Percentiles rank a stretch among this genome's conserved stretches.
These are phyloP conservation scores for Cryoendolithus antarcticus DNA, from an alignment of 2,329 filamentous ascomycete species.

Conservation along the genomic window DNA sequence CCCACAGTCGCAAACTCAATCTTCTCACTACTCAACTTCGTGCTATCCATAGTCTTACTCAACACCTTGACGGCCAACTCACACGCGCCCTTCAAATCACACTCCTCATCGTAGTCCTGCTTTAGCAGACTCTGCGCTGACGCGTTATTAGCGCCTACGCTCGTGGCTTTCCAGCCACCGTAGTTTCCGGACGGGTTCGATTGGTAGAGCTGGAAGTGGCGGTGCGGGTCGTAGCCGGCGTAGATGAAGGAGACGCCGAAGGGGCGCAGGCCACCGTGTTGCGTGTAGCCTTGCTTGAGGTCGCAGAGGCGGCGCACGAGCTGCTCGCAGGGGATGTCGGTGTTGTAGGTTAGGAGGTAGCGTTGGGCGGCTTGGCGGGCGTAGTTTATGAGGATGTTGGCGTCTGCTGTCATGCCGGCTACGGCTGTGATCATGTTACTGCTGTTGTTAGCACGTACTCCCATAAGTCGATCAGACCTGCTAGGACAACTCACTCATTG, in stretches of 20 bases:
- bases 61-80: conserved; percentile 96
- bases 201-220: conserved; percentile 97
- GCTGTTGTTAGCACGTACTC: conserved; percentile 3
- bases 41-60: conserved; percentile 99
- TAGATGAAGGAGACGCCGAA: conserved; percentile 99
- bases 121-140: conserved; percentile 94
- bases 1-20: conserved; percentile 98
- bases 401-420: conserved; percentile 96
- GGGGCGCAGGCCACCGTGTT: conserved; percentile 93
- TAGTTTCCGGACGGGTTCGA: conserved; percentile 99
- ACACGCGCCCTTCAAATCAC: conserved; percentile 88
- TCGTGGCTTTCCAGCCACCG: conserved; percentile 97
- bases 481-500: conserved; percentile 61
- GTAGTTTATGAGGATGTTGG: conserved; percentile 99
- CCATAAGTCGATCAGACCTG: not conserved
- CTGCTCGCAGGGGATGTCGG: conserved; percentile 98
- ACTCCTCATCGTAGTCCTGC: conserved; percentile 99
- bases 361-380: conserved; percentile 92
- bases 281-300: conserved; percentile 97
- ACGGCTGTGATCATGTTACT: conserved; percentile 99
- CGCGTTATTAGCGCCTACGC: conserved; percentile 94
- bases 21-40: conserved; percentile 97
- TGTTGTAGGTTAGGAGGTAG: conserved; percentile 98
- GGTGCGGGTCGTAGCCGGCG: conserved; percentile 88
- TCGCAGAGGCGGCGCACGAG: conserved; percentile 93